Conservation (phyloP, 1,284 basidiomycete species). For the Tilletiopsis washingtonensis region DNA sequence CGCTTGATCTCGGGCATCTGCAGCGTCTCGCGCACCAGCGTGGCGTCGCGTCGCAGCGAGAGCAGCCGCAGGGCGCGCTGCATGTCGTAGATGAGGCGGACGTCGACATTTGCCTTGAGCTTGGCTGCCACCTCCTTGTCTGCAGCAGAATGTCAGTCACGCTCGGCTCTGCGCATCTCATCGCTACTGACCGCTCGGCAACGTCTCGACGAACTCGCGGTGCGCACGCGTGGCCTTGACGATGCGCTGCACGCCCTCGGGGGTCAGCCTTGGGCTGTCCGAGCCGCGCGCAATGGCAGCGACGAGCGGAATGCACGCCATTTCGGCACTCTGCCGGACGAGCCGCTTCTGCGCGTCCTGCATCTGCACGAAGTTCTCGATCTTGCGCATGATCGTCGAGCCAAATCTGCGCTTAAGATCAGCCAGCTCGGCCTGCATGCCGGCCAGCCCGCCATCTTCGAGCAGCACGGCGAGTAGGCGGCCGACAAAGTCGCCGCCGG, state of each 20-base stretch:
- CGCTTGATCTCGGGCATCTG: conserved; percentile 32
- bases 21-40: conserved; percentile 39
- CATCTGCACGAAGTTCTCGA: conserved; percentile 33
- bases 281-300: conserved; percentile 42
- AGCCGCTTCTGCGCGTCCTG: conserved; percentile 41
- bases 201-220: conserved; percentile 28
- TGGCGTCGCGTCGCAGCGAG: conserved; percentile 37
- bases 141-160: too few species aligned
- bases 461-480: conserved; percentile 25
- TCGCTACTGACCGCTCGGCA: too few species aligned
- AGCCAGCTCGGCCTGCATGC: conserved; percentile 31
- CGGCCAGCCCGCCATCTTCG: conserved; percentile 17
- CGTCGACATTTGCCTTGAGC: conserved; percentile 34
- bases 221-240: conserved; percentile 35
- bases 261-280: conserved; percentile 36
- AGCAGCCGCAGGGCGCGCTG: conserved; percentile 36
- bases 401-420: conserved; percentile 28
- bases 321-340: conserved; percentile 34
- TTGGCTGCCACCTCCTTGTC: conserved; percentile 8
- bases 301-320: conserved; percentile 39
- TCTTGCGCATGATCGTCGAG: conserved; percentile 38
- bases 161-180: too few species aligned
- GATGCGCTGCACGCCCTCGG: conserved; percentile 34
- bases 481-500: neutral
- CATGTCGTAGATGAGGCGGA: conserved; percentile 30